These are phyloP conservation scores for Phialocephala sp. DNA, from an alignment of 2,329 filamentous ascomycete species.

Conservation along the genomic window DNA sequence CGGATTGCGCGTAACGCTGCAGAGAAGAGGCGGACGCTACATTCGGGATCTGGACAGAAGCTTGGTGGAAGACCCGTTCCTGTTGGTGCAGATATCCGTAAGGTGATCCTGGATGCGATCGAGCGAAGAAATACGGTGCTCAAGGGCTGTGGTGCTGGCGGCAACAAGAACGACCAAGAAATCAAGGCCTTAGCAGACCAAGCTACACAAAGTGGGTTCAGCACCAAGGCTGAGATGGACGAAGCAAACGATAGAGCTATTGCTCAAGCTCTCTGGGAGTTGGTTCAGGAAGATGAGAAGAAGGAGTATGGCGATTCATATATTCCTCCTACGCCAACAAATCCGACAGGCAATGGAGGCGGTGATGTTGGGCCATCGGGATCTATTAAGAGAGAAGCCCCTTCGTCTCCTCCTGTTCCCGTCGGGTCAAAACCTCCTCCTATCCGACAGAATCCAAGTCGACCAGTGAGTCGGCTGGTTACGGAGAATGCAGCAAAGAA, in stretches of 20 bases:
- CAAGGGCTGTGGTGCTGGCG: slow-evolving; percentile 72
- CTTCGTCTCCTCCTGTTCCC: slow-evolving; percentile 14
- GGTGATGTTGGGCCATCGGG: slow-evolving; percentile 29
- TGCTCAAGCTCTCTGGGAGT: slow-evolving; percentile 81
- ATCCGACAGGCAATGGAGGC: slow-evolving; percentile 43
- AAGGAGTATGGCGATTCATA: slow-evolving; percentile 40
- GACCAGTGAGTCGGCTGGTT: slow-evolving; percentile 39
- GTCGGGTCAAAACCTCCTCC: slow-evolving; percentile 22
- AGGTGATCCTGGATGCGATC: slow-evolving; percentile 73
- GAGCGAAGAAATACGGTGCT: slow-evolving; percentile 70
- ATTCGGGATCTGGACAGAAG: slow-evolving; percentile 69
- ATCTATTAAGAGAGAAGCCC: slow-evolving; percentile 23
- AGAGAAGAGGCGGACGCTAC: slow-evolving; percentile 67
- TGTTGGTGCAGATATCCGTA: slow-evolving; percentile 72
- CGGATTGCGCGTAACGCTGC: slow-evolving; percentile 76
- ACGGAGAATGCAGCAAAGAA: slow-evolving; percentile 33
- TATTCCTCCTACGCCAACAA: slow-evolving; percentile 38
- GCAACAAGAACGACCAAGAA: slow-evolving; percentile 67
- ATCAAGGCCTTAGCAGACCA: slow-evolving; percentile 67
- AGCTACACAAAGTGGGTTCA: slow-evolving; percentile 75
- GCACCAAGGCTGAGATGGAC: slow-evolving; percentile 84
- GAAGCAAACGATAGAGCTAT: slow-evolving; percentile 89
- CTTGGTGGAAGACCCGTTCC: slow-evolving; percentile 67
- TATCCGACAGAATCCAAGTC: slow-evolving; percentile 29
- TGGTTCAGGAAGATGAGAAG: slow-evolving; percentile 76